Base-by-base conservation (phyloP, 805 yeast species). In the Debaryomyces tyrocola region DNA sequence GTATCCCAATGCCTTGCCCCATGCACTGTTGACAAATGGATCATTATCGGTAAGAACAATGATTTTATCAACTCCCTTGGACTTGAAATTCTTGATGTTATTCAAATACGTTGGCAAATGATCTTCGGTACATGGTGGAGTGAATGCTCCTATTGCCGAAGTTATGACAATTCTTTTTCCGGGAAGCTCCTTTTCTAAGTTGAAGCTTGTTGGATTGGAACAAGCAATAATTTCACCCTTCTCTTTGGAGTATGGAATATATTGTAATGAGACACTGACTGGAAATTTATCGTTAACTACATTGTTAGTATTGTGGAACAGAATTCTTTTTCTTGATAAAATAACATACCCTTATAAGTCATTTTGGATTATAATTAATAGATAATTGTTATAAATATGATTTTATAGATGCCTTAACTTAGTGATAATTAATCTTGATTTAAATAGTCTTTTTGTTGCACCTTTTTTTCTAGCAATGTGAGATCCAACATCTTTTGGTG, bases 111-210 rank as follows among this genome's bases (percentile, higher is more conserved):
- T 88, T 46, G 92, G 92, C 49, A 86, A 77, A 66, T 86, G 94
- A 56, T 79, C 74, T 43, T 77, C 80, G 41, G 87, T 76, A 66
- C 94, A 87, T 8, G 92, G 82, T 46, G 92, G 95, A 24, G 96
- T 86, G 75, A 86, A 88, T 12, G 96, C 92, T 51, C 91, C 95
- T 50, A 95, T 94, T 28, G 87, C 90, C 47, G 86, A 76, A 29
- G 89, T 88, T 56, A 87, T 71, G 35, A 87, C 82, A 28, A 84
- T 80, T 56, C 75, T 82, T 71, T 82, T 80, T 40, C 72, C 74
- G n/a, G 64, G 58, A 20, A 71, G 56, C 37, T 63, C 49, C 12
- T 17, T 12, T 5, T 15, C 14, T 10, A 37, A 28, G 17, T 37
- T 28, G 14, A 69, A 63, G 9, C 51, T 58, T 15, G 56, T 46